These are phyloP conservation scores for Colletotrichum costaricense DNA, from an alignment of 2,329 filamentous ascomycete species.

Conservation along the genomic window DNA sequence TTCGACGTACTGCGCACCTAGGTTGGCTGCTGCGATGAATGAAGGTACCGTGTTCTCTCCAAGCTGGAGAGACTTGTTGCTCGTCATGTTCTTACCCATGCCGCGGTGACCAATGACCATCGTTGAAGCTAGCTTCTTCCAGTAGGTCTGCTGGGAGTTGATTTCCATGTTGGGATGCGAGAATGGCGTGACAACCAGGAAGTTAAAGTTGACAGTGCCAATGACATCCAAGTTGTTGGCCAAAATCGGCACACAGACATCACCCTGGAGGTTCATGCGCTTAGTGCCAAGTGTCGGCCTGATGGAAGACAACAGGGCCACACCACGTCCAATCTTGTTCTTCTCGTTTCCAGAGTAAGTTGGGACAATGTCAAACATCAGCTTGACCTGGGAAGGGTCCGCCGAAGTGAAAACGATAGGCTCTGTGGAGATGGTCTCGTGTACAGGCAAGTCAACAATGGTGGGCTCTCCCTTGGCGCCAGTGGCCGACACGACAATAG, in stretches of 20 bases:
- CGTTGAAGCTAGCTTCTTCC: constrained; percentile 90
- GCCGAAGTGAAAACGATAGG: constrained; percentile 89
- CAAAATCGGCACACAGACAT: constrained; percentile 91
- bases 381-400: constrained; percentile 83
- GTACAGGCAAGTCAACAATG: constrained; percentile 90
- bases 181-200: constrained; percentile 94
- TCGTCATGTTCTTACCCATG: constrained; percentile 88
- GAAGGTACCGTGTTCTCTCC: constrained; percentile 97
- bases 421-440: constrained; percentile 93
- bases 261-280: constrained; percentile 91
- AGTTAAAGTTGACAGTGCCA: constrained; percentile 96
- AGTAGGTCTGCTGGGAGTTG: constrained; percentile 92
- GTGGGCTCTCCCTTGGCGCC: constrained; percentile 89
- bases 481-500: constrained; percentile 87
- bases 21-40: constrained; percentile 94
- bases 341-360: constrained; percentile 94
- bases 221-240: constrained; percentile 89
- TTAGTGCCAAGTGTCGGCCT: constrained; percentile 85
- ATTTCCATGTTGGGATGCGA: constrained; percentile 93
- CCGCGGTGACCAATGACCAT: constrained; percentile 82
- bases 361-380: constrained; percentile 94
- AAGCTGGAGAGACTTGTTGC: constrained; percentile 88
- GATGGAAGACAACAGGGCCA: constrained; percentile 87
- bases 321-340: constrained; percentile 87
- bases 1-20: constrained; percentile 82